These are phyloP conservation scores for Paratrimastix pyriformis DNA, from an alignment of 78 protist species.

Conservation along the genomic window DNA sequence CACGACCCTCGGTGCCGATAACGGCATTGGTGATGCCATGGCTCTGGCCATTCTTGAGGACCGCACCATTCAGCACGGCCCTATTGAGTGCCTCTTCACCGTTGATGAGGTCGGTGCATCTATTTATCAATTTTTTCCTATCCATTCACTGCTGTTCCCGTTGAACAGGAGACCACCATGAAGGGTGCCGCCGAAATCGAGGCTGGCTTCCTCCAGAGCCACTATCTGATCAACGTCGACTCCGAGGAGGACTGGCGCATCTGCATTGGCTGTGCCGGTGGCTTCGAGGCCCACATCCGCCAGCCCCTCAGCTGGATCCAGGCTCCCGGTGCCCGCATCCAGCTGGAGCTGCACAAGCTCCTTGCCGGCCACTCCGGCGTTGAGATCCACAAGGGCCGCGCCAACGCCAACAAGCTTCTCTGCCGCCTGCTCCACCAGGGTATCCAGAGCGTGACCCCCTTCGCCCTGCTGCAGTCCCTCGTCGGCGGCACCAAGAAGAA, in stretches of 20 bases:
- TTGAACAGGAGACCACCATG: slow-evolving; percentile 17
- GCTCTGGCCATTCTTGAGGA: slow-evolving; percentile 30
- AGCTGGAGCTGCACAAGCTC: slow-evolving; percentile 1
- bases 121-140: not conserved
- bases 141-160: not conserved
- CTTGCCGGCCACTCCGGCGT: slow-evolving; percentile 14
- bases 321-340: too few relatives aligned
- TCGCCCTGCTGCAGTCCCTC: not conserved
- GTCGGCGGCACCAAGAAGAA: not conserved
- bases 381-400: slow-evolving; percentile 21
- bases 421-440: not conserved
- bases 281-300: slow-evolving; percentile 6
- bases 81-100: slow-evolving; percentile 39
- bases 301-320: too few relatives aligned
- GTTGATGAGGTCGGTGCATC: slow-evolving; percentile 24
- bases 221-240: slow-evolving; percentile 33
- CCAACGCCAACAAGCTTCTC: slow-evolving; percentile 21
- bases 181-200: slow-evolving; percentile 12
- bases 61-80: slow-evolving; percentile 25
- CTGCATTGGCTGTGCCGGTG: slow-evolving; percentile 36
- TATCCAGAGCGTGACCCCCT: not conserved
- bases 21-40: slow-evolving; percentile 41
- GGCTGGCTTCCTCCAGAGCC: not conserved
- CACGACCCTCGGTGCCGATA: slow-evolving; percentile 49
- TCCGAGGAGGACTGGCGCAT: slow-evolving; percentile 14